Evolutionary conservation across 2,329 filamentous ascomycete species (phyloP), one percentile per base, ranked within the genome.

Genomic region (Colletotrichum noveboracense): DNA sequence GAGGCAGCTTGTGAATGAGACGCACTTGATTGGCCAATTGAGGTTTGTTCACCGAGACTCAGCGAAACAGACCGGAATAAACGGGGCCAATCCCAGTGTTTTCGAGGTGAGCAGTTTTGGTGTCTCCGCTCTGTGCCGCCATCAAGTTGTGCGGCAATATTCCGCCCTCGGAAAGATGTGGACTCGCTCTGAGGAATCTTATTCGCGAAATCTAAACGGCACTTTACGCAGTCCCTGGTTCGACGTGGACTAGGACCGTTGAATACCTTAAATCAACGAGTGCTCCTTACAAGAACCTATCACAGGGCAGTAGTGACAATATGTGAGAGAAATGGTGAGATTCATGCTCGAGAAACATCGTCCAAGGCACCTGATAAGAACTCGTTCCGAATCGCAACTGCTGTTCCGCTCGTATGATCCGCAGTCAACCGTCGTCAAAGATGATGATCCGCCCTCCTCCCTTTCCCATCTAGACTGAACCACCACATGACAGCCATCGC

Each of bases 61-160:
- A 43, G 52, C 66, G 34, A 14, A 2, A 3, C 9, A 48, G 38
- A 70, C 67, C 56, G 36, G 2, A 4, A 10, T n/a, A 28, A 13
- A 2, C 0, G 32, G 52, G 52, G 18, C 21, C 9, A 16, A 3
- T 24, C 10, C 36, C 55, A 6, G 55, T 3, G 43, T 16, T 24
- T 34, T 13, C 52, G 24, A 70, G 67, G 67, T 62, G 67, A 70
- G 21, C 56, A 9, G 4, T 62, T 61, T 70, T 6, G 55, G 67
- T 43, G 55, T 30, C 55, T 70, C 67, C 21, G 34, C 61, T 64
- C 61, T 34, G 21, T 36, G 61, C 32, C 61, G 24, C 61, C 24
- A 1, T 48, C 43, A 13, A 4, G 3, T 21, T 13, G 43, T 48
- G 43, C 43, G 43, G 43, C 43, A 0, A 48, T 21, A 48, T 48